phyloP scores from a whole-genome alignment of 768 basidiomycete genomes.

The Russula griseocarnosa region DNA sequence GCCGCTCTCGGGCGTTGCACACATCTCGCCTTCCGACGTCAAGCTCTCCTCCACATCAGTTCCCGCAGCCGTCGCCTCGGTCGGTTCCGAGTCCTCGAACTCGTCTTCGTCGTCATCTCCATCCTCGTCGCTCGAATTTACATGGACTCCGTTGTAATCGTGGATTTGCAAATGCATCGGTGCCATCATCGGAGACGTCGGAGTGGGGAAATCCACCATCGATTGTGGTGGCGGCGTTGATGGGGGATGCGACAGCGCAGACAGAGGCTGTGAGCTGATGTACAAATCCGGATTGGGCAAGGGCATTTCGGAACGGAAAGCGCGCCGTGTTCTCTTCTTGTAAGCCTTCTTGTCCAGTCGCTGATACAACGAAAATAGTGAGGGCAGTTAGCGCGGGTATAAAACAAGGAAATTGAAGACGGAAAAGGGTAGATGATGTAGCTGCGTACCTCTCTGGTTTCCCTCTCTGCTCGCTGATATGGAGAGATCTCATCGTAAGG shows the following conservation, averaged over 20 bases:
- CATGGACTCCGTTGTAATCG: constrained; percentile 12
- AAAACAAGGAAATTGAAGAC: neutral
- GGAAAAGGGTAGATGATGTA: constrained; percentile 11
- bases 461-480: constrained; percentile 26
- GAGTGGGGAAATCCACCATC: constrained; percentile 17
- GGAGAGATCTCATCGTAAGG: constrained; percentile 15
- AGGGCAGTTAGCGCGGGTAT: constrained; percentile 20
- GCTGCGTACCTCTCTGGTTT: constrained; percentile 22
- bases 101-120: constrained; percentile 40
- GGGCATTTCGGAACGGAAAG: constrained; percentile 13
- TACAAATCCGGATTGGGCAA: constrained; percentile 11
- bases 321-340: constrained; percentile 18
- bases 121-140: constrained; percentile 31
- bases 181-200: constrained; percentile 19
- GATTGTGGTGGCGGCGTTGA: constrained; percentile 10
- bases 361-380: constrained; percentile 15
- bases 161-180: constrained; percentile 6
- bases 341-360: constrained; percentile 31
- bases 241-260: neutral
- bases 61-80: constrained; percentile 52
- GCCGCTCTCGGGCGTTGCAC: constrained; percentile 30
- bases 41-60: constrained; percentile 74
- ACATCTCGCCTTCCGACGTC: constrained; percentile 62
- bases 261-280: constrained; percentile 13
- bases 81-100: constrained; percentile 47